Base-by-base conservation (phyloP, 2,329 filamentous ascomycete genomes). In the Botrytis paeoniae region DNA sequence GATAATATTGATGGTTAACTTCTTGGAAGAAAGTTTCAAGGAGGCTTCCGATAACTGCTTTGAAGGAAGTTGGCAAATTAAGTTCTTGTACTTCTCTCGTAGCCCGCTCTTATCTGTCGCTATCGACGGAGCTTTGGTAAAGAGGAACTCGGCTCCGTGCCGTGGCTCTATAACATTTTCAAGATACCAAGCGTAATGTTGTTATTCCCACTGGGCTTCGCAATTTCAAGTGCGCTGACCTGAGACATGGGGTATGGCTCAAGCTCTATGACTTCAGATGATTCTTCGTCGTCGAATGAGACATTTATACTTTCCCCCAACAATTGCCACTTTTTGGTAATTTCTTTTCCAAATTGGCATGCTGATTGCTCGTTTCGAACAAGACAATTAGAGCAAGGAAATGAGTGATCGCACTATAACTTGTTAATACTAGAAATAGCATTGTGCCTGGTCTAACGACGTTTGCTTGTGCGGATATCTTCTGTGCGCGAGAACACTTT, bases 361-460 rank as follows among this genome's bases (percentile, higher is more conserved):
- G 83, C 81, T 2, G 83, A 81, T 75, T 86, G 83, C 79, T 88
- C 89, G 77, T 86, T 87, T 69, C 88, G 84, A 70, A 85, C 85
- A 60, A 85, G 82, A 80, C 88, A 90, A 78, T 89, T 89, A 63
- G 85, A 84, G 79, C 88, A 90, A 2, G 88, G 89, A 74, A 86
- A 82, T 73, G 86, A 84, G 73, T 88, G 85, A 79, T 90, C 88
- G 80, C 89, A 91, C 85, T 89, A 74, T 16, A 25, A 54, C 69
- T 66, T 73, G 66, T 72, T 75, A 73, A 75, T 76, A 35, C 25
- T 37, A n/a, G 12, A 60, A 66, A 63, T 32, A 32, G 41, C 32
- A 32, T 51, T 18, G 48, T 16, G 4, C 25, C 14, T 39, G 29
- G 32, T 48, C 43, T 20, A 37, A 22, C 74, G 78, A 78, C 78